A percentile compares a stretch with the other conserved stretches of the same genome.
Conservation (phyloP, 2,329 filamentous ascomycete genomes). For the Gnomoniopsis sp. region DNA sequence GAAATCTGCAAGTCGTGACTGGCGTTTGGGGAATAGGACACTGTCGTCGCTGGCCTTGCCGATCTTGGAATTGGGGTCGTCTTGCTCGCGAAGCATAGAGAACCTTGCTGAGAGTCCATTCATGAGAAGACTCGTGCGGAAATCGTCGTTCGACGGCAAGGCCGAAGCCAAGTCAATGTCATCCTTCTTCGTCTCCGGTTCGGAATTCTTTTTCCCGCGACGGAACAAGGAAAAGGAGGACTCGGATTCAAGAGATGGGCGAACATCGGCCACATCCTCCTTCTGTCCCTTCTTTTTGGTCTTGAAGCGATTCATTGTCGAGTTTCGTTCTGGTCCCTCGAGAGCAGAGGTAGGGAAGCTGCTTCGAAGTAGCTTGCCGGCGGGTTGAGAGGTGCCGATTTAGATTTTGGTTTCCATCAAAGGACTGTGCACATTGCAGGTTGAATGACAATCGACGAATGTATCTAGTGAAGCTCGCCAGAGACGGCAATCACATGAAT, state of each 20-base stretch:
- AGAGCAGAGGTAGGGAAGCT: constrained; percentile 2
- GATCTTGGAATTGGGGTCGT: constrained; percentile 82
- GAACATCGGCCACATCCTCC: constrained; percentile 45
- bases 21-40: constrained; percentile 77
- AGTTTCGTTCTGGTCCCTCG: neutral
- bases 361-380: neutral
- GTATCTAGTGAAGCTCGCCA: neutral
- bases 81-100: constrained; percentile 93
- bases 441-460: neutral
- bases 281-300: constrained; percentile 64
- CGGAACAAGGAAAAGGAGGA: constrained; percentile 53
- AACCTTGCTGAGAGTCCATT: constrained; percentile 91
- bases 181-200: constrained; percentile 58
- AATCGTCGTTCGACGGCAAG: constrained; percentile 81
- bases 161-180: constrained; percentile 71
- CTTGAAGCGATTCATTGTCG: constrained; percentile 72
- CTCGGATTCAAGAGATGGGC: constrained; percentile 50
- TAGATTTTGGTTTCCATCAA: constrained; percentile 11
- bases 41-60: constrained; percentile 96
- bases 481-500: neutral
- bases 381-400: neutral
- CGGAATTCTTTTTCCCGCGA: constrained; percentile 50
- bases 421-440: neutral
- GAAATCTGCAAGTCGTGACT: constrained; percentile 74
- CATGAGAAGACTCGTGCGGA: constrained; percentile 94